Conservation (phyloP, 441 rosid genomes). For the Bruguiera hainesii region DNA sequence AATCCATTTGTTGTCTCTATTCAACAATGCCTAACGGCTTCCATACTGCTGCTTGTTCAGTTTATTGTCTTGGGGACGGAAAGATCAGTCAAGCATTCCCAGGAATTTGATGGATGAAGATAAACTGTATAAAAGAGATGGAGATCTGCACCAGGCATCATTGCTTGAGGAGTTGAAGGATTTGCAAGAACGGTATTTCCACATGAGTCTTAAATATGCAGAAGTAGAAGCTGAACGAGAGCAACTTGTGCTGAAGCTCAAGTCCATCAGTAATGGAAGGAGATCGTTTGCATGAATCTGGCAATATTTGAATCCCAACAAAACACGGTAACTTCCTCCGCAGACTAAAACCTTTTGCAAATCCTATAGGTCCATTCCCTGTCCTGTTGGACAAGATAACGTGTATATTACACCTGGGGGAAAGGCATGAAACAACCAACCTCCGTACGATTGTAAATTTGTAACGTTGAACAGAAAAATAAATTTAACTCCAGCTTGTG, state of each 20-base stretch:
- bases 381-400: no score
- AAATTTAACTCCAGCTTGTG: no score
- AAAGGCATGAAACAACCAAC: no score
- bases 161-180: conserved; percentile 49
- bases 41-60: conserved; percentile 22
- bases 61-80: conserved; percentile 28
- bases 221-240: conserved; percentile 57
- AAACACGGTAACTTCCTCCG: no score
- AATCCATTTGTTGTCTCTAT: no score
- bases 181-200: conserved; percentile 44
- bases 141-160: conserved; percentile 7
- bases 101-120: conserved; percentile 19
- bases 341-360: no score
- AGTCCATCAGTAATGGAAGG: conserved; percentile 27
- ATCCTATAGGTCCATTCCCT: no score
- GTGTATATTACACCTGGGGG: no score
- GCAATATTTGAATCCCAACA: no score
- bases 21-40: no score
- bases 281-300: conserved; percentile 23
- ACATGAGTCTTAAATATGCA: conserved; percentile 64
- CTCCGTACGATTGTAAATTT: no score
- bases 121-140: conserved; percentile 3
- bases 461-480: no score
- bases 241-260: conserved; percentile 52
- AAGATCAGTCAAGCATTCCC: conserved; percentile 10